Percentiles rank a stretch among this genome's conserved stretches.
phyloP scores from a whole-genome alignment of 2,329 filamentous ascomycete species.

The Massarina eburnea region DNA sequence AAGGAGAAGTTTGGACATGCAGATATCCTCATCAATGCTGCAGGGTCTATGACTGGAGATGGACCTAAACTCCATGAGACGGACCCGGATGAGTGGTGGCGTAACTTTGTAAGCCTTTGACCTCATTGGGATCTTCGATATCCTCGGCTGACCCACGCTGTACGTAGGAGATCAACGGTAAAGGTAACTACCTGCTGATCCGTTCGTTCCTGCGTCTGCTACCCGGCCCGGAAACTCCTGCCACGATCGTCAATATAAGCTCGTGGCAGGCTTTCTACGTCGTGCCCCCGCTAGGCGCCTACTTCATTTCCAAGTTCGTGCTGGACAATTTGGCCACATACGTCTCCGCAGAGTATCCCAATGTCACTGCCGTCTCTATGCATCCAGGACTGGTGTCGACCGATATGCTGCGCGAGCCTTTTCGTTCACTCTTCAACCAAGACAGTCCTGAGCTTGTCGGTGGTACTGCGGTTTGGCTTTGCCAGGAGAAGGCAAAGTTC shows the following conservation, averaged over 20 bases:
- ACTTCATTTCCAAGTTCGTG: slow-evolving; percentile 21
- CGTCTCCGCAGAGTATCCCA: slow-evolving; percentile 21
- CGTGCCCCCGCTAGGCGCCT: slow-evolving; percentile 15
- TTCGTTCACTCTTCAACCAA: slow-evolving; percentile 10
- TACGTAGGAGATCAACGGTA: slow-evolving; percentile 36
- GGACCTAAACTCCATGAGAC: slow-evolving; percentile 18
- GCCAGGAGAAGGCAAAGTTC: slow-evolving; percentile 25
- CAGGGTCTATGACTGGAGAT: slow-evolving; percentile 15
- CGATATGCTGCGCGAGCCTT: slow-evolving; percentile 17
- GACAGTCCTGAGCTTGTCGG: slow-evolving; percentile 33
- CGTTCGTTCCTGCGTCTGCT: slow-evolving; percentile 33
- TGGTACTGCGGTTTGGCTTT: slow-evolving; percentile 27
- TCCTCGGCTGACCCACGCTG: neutral
- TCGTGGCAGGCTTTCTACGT: slow-evolving; percentile 15
- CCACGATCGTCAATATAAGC: slow-evolving; percentile 25
- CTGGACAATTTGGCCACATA: slow-evolving; percentile 20
- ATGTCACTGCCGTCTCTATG: slow-evolving; percentile 19
- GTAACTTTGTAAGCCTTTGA: slow-evolving; percentile 16
- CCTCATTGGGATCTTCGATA: neutral
- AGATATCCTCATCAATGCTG: slow-evolving; percentile 25
- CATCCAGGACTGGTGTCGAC: slow-evolving; percentile 22
- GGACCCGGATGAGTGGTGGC: slow-evolving; percentile 23
- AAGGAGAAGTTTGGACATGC: slow-evolving; percentile 23
- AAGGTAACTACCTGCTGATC: slow-evolving; percentile 37
- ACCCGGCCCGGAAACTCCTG: slow-evolving; percentile 17